Evolutionary conservation across 2,329 filamentous ascomycete species (phyloP), one percentile per base, ranked within the genome.

Genomic region (Blumeriella jaapii): DNA sequence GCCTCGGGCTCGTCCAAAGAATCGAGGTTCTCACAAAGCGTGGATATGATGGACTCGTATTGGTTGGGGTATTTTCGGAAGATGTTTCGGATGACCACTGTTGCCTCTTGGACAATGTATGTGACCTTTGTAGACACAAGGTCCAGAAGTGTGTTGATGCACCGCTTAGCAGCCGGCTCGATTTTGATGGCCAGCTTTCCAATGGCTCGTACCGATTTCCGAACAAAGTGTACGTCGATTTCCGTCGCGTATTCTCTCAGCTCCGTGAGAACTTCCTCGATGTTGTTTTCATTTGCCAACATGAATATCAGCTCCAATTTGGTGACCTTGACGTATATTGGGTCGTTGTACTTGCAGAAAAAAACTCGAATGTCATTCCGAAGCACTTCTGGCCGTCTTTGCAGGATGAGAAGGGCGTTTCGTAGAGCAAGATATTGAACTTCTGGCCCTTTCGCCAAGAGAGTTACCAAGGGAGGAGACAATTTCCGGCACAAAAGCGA

Each of bases 331-430:
- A 98, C 91, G 58, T 96, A 98, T 46, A 98, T 98, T 0, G 91
- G 91, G 55, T 98, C 91, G 58, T 98, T 98, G 62, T 98, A 98
- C 68, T 98, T 98, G 75, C 91, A 98, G 62, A 98, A 98, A 63
- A 98, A 98, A 19, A 98, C 91, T 29, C 91, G 77, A 44, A 98
- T 96, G 59, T 98, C 91, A 59, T 95, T 96, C 45, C 86, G 76
- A 35, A 98, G 62, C 6, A 98, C 89, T 53, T 96, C 91, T 0
- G 91, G 91, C 37, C 89, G 72, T 50, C 89, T 72, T 58, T 98
- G 91, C 34, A 98, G 65, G 48, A 98, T 98, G 10, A 98, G 68
- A 2, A 98, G 69, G 0, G 91, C 91, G 55, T 98, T 98, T 44
- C 91, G 72, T 12, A 98, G 69, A 0, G 91, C 91, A 5, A 98